Evolutionary conservation across 768 basidiomycete species (phyloP).

Genomic region (Termitomyces sp.): DNA sequence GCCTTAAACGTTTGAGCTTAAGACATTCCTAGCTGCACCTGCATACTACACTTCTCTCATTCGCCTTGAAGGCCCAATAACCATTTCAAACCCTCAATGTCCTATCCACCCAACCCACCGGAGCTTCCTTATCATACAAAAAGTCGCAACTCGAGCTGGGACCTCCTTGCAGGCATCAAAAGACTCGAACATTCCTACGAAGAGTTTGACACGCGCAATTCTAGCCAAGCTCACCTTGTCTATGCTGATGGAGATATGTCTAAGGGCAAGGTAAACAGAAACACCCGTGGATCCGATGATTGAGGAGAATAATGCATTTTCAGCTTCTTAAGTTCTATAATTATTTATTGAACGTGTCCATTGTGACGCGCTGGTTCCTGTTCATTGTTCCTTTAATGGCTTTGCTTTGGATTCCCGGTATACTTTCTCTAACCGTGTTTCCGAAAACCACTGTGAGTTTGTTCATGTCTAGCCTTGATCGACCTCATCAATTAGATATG

Average conservation of each 20-base stretch:
- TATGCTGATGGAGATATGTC: slow-evolving; percentile 62
- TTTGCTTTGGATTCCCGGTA: slow-evolving; percentile 69
- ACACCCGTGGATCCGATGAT: not conserved
- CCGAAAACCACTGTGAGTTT: slow-evolving; percentile 43
- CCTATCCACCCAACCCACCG: slow-evolving; percentile 5
- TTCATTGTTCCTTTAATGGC: slow-evolving; percentile 72
- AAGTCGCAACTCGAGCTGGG: slow-evolving; percentile 39
- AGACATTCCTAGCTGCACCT: slow-evolving; percentile 5
- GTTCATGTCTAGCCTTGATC: not conserved
- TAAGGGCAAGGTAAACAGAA: slow-evolving; percentile 38
- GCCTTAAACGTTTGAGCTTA: not conserved
- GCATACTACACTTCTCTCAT: not conserved
- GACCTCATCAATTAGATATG: slow-evolving; percentile 35
- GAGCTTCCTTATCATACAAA: slow-evolving; percentile 12
- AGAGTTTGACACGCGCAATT: slow-evolving; percentile 51
- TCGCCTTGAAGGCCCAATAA: not conserved
- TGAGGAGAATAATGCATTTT: not conserved
- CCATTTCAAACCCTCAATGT: slow-evolving; percentile 1
- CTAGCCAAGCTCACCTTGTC: slow-evolving; percentile 42
- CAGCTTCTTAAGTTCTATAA: slow-evolving; percentile 63
- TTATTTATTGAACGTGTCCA: slow-evolving; percentile 69
- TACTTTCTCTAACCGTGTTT: slow-evolving; percentile 49
- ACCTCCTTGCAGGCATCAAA: slow-evolving; percentile 40
- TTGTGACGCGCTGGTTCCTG: slow-evolving; percentile 74
- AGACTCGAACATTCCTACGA: slow-evolving; percentile 52